Base-by-base conservation (phyloP, 2,329 filamentous ascomycete species). In the Didymella sp. region DNA sequence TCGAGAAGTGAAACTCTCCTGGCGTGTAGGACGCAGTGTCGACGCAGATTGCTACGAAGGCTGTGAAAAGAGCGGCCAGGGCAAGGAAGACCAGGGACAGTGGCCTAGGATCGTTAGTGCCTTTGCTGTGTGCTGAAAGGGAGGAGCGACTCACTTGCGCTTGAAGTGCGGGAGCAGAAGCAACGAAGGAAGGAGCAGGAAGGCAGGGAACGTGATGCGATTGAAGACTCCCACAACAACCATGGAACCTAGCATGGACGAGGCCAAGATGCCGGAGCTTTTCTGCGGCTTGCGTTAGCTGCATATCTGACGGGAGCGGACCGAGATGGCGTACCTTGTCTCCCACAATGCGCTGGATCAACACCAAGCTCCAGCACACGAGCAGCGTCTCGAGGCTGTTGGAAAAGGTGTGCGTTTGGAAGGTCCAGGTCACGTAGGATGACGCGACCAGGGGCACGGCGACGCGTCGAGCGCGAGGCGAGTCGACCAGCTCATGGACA, bases 391-490 rank as follows among this genome's bases (percentile, higher is more conserved):
- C 95, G 64, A 98, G 85, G 60, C 94, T 96, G 78, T 99, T 99
- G 61, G 94, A 98, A 76, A 99, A 98, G 12, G 95, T 98, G 78
- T 99, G 95, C 17, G 92, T 95, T 78, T 99, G 95, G 79, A 94
- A 96, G 41, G 94, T 97, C 94, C 95, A 99, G 44, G 95, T 99
- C 67, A 97, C 94, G 78, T 98, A 99, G 24, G 92, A 97, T 25
- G 94, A 98, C 42, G 94, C 92, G 59, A 97, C 90, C 55, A 99
- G 83, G 42, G 96, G 82, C 41, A 96, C 85, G 9, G 92, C 91
- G 52, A 89, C 81, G 66, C 86, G 86, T 61, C 92, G 88, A n/a
- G 73, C 70, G 63, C 88, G 87, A 61, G 87, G 87, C 35, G 89
- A 89, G 60, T 88, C 87, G 52, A 97, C 88, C 62, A 98, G 83